These are phyloP conservation scores for Jackrogersella multiformis DNA, from an alignment of 495 filamentous ascomycete species.

Conservation along the genomic window DNA sequence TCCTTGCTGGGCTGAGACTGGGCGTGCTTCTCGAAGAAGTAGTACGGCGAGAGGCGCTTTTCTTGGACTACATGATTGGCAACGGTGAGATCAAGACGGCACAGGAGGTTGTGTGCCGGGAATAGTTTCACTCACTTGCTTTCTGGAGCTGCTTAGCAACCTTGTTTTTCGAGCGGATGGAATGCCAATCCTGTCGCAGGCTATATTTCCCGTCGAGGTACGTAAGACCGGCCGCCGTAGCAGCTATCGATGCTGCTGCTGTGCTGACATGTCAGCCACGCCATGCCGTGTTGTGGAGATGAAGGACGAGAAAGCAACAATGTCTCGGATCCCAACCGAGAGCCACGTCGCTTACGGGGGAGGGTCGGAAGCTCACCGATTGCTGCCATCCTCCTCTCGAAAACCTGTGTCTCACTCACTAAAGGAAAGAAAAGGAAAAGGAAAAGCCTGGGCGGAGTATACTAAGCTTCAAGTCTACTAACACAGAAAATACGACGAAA, in stretches of 20 bases:
- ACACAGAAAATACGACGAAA: constrained; percentile 9
- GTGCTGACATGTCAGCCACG: constrained; percentile 34
- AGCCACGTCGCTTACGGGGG: not conserved
- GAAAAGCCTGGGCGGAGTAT: not conserved
- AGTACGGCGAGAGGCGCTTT: constrained; percentile 68
- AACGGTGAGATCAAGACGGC: constrained; percentile 1
- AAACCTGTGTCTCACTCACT: not conserved
- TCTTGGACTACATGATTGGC: constrained; percentile 50
- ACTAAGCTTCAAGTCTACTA: constrained; percentile 1
- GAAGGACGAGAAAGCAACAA: constrained; percentile 2
- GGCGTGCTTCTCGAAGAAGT: constrained; percentile 68
- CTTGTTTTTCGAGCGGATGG: constrained; percentile 45
- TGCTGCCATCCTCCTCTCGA: constrained; percentile 36
- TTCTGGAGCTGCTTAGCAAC: constrained; percentile 52
- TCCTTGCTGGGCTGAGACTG: constrained; percentile 57
- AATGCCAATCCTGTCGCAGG: constrained; percentile 66
- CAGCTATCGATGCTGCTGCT: constrained; percentile 64
- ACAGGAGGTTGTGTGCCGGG: not conserved
- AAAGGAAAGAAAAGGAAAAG: not conserved
- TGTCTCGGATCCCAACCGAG: constrained; percentile 10
- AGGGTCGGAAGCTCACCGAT: constrained; percentile 37
- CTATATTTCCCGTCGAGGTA: constrained; percentile 79
- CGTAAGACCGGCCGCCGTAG: constrained; percentile 59
- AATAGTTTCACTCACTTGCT: constrained; percentile 31
- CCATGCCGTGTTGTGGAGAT: not conserved